Conservation (phyloP, 257 asterid species). For the Lycium barbarum region DNA sequence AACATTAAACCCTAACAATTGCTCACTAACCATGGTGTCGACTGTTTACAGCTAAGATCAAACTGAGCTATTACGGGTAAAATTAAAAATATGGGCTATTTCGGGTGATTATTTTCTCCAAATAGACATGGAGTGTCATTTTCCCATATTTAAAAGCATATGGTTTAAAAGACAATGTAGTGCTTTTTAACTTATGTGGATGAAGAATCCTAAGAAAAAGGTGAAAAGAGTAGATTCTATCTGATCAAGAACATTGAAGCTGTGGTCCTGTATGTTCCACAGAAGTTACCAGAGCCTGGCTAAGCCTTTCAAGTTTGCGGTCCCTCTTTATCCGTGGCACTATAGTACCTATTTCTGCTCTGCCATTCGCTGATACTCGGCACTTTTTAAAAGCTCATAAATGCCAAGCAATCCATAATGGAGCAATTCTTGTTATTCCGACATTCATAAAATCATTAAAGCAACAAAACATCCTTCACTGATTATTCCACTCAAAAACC, state of each 20-base stretch:
- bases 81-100: too few relatives aligned
- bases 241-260: not conserved
- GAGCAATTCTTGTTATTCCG: not conserved
- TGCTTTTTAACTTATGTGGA: not conserved
- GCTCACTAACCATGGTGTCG: too few relatives aligned
- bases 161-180: not conserved
- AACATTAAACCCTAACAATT: too few relatives aligned
- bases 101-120: too few relatives aligned
- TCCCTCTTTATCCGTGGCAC: conserved; percentile 21
- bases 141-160: not conserved
- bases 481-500: not conserved
- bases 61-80: too few relatives aligned
- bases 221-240: conserved; percentile 6
- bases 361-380: conserved; percentile 26
- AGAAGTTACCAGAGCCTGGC: not conserved
- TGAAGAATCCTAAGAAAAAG: not conserved
- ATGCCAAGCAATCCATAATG: not conserved
- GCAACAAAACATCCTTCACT: not conserved
- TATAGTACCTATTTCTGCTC: conserved; percentile 24
- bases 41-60: too few relatives aligned
- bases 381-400: conserved; percentile 13
- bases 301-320: conserved; percentile 27
- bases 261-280: conserved; percentile 3
- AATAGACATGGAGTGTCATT: too few relatives aligned
- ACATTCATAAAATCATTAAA: not conserved